Evolutionary conservation across 441 rosid species (phyloP).

Genomic region (Gossypium trilobum): DNA sequence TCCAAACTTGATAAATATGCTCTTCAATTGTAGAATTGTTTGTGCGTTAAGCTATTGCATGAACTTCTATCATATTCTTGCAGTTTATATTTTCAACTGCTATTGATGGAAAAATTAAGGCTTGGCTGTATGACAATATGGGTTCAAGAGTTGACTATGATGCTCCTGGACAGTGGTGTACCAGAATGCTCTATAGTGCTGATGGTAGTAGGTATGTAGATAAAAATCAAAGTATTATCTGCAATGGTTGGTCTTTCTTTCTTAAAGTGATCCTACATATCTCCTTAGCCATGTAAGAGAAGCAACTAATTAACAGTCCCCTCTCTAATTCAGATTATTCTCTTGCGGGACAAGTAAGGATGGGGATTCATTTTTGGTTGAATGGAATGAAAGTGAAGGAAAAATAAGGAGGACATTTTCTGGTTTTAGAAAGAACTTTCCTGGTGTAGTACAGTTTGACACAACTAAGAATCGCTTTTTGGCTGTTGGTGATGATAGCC

Average conservation of each 20-base stretch:
- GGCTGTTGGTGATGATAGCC: constrained; percentile 27
- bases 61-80: background rate
- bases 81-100: constrained; percentile 39
- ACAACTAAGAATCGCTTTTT: constrained; percentile 29
- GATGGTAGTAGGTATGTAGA: constrained; percentile 34
- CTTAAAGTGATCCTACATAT: background rate
- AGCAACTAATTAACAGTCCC: background rate
- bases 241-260: background rate
- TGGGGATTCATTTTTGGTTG: constrained; percentile 33
- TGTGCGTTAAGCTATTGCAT: background rate
- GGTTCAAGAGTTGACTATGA: constrained; percentile 39
- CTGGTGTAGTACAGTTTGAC: constrained; percentile 30
- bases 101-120: constrained; percentile 35
- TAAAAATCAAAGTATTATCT: background rate
- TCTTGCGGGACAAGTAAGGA: constrained; percentile 37
- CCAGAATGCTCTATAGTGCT: constrained; percentile 33
- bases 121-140: constrained; percentile 36
- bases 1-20: background rate
- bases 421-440: constrained; percentile 29
- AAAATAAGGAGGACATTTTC: constrained; percentile 27
- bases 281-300: background rate
- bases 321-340: constrained; percentile 24
- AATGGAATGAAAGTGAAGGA: constrained; percentile 41
- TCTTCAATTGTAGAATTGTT: background rate
- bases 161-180: constrained; percentile 35